Percentiles rank a stretch among this genome's conserved stretches.
Conservation (phyloP, 73 alveolate genomes). For the Paramecium caudatum region DNA sequence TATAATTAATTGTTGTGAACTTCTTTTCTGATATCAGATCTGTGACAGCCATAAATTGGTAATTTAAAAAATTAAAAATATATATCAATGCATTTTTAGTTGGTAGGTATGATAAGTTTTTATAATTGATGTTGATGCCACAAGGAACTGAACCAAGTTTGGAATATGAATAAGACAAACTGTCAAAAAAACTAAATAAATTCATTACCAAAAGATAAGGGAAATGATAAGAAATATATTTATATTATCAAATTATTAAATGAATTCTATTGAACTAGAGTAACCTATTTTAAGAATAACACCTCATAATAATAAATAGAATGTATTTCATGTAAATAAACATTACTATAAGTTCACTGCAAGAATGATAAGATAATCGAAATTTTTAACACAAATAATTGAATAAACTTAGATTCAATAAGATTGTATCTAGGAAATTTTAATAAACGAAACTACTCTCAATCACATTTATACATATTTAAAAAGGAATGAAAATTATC, state of each 20-base stretch:
- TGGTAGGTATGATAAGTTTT: constrained; percentile 6
- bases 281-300: too few species aligned
- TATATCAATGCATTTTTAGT: constrained; percentile 33
- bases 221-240: neutral
- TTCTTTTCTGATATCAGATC: constrained; percentile 34
- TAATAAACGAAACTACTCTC: too few species aligned
- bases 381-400: too few species aligned
- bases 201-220: neutral
- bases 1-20: constrained; percentile 27
- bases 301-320: too few species aligned
- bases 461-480: too few species aligned
- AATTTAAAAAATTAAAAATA: constrained; percentile 7
- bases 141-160: neutral
- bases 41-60: neutral
- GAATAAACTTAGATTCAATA: too few species aligned
- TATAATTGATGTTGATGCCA: neutral
- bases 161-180: neutral
- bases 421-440: too few species aligned
- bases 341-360: too few species aligned
- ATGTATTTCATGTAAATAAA: too few species aligned
- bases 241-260: neutral
- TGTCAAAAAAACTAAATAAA: neutral
- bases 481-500: too few species aligned
- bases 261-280: neutral
- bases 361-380: too few species aligned